A percentile compares a stretch with the other conserved stretches of the same genome.
These are phyloP conservation scores for Rhizopus delemar DNA, from an alignment of 371 early-diverging fungal species.

Conservation along the genomic window DNA sequence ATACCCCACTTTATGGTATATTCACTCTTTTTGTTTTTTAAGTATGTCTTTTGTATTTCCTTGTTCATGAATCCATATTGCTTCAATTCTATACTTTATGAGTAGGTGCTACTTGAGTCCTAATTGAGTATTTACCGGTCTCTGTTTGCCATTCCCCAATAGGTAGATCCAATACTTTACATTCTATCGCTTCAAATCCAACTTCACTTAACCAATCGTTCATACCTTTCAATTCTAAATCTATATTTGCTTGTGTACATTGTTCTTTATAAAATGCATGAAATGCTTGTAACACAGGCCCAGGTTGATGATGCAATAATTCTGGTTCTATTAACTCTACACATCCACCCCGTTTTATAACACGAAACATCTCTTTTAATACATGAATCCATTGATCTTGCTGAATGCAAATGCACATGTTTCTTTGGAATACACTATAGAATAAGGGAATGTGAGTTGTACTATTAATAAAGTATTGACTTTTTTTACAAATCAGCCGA, in stretches of 20 bases:
- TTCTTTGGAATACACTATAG: slow-evolving; percentile 44
- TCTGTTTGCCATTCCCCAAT: slow-evolving; percentile 54
- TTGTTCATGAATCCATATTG: slow-evolving; percentile 56
- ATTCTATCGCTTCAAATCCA: slow-evolving; percentile 34
- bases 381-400: slow-evolving; percentile 38
- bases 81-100: slow-evolving; percentile 34
- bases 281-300: slow-evolving; percentile 52
- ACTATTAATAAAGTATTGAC: not conserved
- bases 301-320: slow-evolving; percentile 42
- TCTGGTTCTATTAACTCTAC: slow-evolving; percentile 47
- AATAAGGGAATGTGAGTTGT: not conserved
- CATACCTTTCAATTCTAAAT: slow-evolving; percentile 25
- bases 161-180: slow-evolving; percentile 41
- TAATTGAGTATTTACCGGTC: slow-evolving; percentile 23
- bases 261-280: slow-evolving; percentile 36
- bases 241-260: slow-evolving; percentile 30
- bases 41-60: slow-evolving; percentile 42
- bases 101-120: not conserved
- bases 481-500: slow-evolving; percentile 44
- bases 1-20: slow-evolving; percentile 46
- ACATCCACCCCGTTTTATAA: slow-evolving; percentile 46
- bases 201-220: slow-evolving; percentile 16
- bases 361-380: slow-evolving; percentile 43
- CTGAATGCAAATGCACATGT: slow-evolving; percentile 34
- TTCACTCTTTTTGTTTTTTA: slow-evolving; percentile 36